phyloP scores from a whole-genome alignment of 23 red algal species.

The Chondrus crispus region DNA sequence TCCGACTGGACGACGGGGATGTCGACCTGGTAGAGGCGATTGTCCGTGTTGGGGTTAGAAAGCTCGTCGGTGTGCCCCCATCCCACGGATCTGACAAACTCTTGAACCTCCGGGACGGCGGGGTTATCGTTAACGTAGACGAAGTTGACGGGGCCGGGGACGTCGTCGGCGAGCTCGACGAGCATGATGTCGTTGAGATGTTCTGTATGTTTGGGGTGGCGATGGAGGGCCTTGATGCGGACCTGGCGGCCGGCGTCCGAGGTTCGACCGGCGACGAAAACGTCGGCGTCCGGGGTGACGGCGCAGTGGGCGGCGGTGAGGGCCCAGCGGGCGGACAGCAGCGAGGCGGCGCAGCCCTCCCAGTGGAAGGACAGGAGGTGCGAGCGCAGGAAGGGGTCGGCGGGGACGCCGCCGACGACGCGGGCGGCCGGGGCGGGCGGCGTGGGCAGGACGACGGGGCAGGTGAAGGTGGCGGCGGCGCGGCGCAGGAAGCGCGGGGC shows the following conservation, averaged over 20 bases:
- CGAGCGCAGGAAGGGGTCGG: not conserved
- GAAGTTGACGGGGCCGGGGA: not conserved
- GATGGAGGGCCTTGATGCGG: not conserved
- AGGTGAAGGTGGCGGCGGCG: not conserved
- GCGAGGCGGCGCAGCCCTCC: constrained; percentile 25
- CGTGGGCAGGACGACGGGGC: not conserved
- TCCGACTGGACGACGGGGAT: constrained; percentile 21
- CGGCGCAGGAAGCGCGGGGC: not conserved
- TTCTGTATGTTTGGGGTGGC: constrained; percentile 1
- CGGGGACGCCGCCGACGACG: not conserved
- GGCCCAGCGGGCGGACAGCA: constrained; percentile 40
- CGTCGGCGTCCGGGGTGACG: not conserved
- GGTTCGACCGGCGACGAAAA: not conserved
- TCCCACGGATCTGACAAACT: constrained; percentile 37
- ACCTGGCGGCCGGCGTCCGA: not conserved
- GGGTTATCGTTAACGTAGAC: constrained; percentile 30
- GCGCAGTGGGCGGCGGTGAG: constrained; percentile 69
- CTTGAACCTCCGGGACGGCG: not conserved
- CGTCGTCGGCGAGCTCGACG: not conserved
- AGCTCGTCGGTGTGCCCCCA: constrained; percentile 30
- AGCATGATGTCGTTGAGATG: constrained; percentile 17
- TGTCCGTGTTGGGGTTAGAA: not conserved
- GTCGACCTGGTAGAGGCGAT: constrained; percentile 29
- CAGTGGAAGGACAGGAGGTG: not conserved
- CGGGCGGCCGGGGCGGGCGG: not conserved